Evolutionary conservation across 163 green algal genomes (phyloP).

Genomic region (Chlamydomonas reinhardtii): DNA sequence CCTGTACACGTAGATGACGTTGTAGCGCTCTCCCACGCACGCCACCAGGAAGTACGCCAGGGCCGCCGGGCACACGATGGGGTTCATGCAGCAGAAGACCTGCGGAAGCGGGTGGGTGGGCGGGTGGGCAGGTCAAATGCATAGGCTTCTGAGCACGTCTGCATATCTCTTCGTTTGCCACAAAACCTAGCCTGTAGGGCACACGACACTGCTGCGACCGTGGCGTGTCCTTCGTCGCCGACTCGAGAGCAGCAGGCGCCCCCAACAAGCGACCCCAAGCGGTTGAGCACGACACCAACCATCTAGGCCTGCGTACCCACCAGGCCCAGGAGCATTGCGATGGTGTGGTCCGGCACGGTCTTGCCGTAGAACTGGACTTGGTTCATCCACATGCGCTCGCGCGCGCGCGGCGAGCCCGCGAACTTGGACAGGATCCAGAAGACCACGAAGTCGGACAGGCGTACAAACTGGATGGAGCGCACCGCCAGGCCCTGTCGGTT

Average conservation of each 20-base stretch:
- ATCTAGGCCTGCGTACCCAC: too few species aligned
- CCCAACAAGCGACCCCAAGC: too few species aligned
- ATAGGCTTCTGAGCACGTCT: too few species aligned
- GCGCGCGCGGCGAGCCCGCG: constrained; percentile 51
- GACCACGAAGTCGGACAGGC: neutral
- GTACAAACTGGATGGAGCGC: neutral
- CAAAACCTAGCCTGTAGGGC: too few species aligned
- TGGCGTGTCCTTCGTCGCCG: too few species aligned
- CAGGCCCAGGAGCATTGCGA: constrained; percentile 81
- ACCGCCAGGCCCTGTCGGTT: neutral
- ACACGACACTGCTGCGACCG: too few species aligned
- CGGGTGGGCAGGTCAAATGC: too few species aligned
- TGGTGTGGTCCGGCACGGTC: constrained; percentile 65
- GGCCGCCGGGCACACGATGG: constrained; percentile 74
- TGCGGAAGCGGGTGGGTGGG: neutral
- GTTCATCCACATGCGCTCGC: constrained; percentile 53
- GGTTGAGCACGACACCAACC: too few species aligned
- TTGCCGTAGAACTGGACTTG: constrained; percentile 42
- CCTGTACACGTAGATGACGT: constrained; percentile 69
- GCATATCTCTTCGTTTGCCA: too few species aligned
- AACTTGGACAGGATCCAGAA: constrained; percentile 67
- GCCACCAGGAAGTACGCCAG: constrained; percentile 79
- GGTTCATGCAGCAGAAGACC: constrained; percentile 76
- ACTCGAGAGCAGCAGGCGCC: too few species aligned
- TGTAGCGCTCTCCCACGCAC: constrained; percentile 73